A percentile compares a stretch with the other conserved stretches of the same genome.
These are phyloP conservation scores for Clonostachys sp. DNA, from an alignment of 2,329 filamentous ascomycete species.

Conservation along the genomic window DNA sequence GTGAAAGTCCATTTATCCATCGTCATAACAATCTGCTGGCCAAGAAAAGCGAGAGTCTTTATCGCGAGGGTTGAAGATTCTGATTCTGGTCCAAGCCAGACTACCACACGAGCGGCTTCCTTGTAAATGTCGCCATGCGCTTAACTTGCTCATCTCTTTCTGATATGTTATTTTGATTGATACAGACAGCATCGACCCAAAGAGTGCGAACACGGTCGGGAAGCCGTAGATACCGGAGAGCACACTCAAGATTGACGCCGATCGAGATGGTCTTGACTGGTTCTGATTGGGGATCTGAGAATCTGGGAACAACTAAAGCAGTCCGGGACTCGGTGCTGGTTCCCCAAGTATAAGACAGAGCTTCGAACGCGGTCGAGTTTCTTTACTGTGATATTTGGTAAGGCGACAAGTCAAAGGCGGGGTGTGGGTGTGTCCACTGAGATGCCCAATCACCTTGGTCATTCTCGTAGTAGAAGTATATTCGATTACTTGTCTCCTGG, in stretches of 20 bases:
- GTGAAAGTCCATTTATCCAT: too few relatives aligned
- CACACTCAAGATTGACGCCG: not conserved
- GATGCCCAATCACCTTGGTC: too few relatives aligned
- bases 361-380: not conserved
- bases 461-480: too few relatives aligned
- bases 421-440: too few relatives aligned
- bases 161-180: conserved; percentile 3
- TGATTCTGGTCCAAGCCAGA: not conserved
- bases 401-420: not conserved
- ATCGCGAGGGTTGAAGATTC: too few relatives aligned
- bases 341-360: conserved; percentile 1
- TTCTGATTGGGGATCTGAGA: too few relatives aligned
- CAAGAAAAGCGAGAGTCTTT: too few relatives aligned
- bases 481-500: too few relatives aligned
- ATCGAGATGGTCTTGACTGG: not conserved
- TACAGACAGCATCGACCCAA: conserved; percentile 2
- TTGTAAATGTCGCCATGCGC: not conserved
- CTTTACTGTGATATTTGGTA: not conserved
- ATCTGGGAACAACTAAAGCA: not conserved
- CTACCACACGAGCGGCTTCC: not conserved
- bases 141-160: conserved; percentile 2
- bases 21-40: too few relatives aligned
- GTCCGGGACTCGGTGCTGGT: too few relatives aligned
- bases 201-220: not conserved
- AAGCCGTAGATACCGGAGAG: not conserved